Evolutionary conservation across 148 eudicot genomes (phyloP).

Genomic region (Diospyros kaki): DNA sequence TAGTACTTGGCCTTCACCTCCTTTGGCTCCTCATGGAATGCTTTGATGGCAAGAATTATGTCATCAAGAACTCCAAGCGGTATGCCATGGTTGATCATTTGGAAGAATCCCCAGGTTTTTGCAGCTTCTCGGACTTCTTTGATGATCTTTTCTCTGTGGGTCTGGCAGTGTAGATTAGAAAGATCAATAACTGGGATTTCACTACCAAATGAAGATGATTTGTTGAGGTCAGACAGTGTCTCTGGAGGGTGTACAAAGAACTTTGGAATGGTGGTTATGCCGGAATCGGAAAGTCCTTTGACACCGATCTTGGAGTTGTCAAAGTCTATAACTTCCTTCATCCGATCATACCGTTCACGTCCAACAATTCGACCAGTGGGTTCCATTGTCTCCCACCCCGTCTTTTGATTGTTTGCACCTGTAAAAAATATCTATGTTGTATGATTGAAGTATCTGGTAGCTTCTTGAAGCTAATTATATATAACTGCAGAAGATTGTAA

Average conservation of each 20-base stretch:
- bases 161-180: not conserved
- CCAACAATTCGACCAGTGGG: no score
- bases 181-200: constrained; percentile 20
- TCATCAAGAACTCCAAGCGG: constrained; percentile 4
- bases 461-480: no score
- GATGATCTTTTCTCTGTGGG: constrained; percentile 3
- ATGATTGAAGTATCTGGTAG: no score
- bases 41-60: constrained; percentile 14
- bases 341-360: constrained; percentile 13
- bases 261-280: constrained; percentile 24
- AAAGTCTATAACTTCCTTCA: constrained; percentile 20
- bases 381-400: no score
- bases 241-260: constrained; percentile 26
- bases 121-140: constrained; percentile 15
- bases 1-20: constrained; percentile 19
- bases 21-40: constrained; percentile 14
- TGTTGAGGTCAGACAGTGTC: constrained; percentile 12
- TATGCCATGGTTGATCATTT: constrained; percentile 26
- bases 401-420: no score
- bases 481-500: no score
- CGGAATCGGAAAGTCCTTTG: constrained; percentile 26
- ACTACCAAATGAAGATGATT: not conserved
- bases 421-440: no score
- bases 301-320: constrained; percentile 30
- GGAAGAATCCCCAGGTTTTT: constrained; percentile 25